phyloP scores from a whole-genome alignment of 345 rosid genomes.

The Brassica juncea region DNA sequence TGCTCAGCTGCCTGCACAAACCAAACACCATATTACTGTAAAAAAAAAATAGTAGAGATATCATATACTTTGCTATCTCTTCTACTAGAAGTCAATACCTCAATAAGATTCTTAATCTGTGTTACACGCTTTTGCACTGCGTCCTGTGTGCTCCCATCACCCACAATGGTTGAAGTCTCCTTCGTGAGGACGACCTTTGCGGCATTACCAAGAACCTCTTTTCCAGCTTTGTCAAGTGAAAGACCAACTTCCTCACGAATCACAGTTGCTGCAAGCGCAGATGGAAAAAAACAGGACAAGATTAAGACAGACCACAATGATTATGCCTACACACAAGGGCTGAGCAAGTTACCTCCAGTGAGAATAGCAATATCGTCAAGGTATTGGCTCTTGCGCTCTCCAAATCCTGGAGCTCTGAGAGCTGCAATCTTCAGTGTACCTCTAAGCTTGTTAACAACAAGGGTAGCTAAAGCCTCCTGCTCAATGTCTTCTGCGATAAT shows the following conservation, averaged over 20 bases:
- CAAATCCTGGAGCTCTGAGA: conserved; percentile 96
- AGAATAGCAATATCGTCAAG: conserved; percentile 97
- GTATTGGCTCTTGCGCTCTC: conserved; percentile 94
- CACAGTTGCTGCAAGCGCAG: conserved; percentile 64
- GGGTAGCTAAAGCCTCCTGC: conserved; percentile 95
- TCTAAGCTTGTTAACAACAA: conserved; percentile 92
- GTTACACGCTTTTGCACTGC: conserved; percentile 87
- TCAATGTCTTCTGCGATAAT: conserved; percentile 94
- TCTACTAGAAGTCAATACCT: conserved; percentile 45
- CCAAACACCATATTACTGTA: not conserved
- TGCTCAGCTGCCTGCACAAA: conserved; percentile 75
- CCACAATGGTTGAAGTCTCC: conserved; percentile 86
- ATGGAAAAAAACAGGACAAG: not conserved
- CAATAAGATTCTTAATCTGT: conserved; percentile 88
- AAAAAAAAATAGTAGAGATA: not conserved
- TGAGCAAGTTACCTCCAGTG: conserved; percentile 59
- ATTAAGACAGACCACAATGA: conserved; percentile 1
- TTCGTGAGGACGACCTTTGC: conserved; percentile 94
- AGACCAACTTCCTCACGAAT: conserved; percentile 95
- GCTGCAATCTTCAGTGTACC: conserved; percentile 95
- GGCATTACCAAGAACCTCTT: conserved; percentile 87
- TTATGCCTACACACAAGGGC: not conserved
- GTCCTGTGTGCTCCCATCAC: conserved; percentile 98
- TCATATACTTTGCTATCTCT: not conserved
- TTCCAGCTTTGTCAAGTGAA: conserved; percentile 89